Evolutionary conservation across 1,284 basidiomycete species (phyloP).

Genomic region (Cryptococcus hybrid): DNA sequence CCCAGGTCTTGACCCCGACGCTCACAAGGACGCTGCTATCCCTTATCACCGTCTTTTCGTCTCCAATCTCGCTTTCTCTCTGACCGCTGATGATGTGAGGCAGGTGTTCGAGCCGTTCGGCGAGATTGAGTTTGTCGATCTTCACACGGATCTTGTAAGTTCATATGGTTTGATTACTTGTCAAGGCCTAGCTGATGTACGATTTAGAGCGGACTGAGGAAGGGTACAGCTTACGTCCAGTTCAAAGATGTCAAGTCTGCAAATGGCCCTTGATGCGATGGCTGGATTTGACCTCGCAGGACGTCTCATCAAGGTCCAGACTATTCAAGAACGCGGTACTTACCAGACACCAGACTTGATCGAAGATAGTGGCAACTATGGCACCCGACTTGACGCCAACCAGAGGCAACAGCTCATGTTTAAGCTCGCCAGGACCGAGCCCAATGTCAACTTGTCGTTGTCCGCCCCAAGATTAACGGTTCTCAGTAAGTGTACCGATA

Average conservation of each 20-base stretch:
- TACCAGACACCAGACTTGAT: constrained; percentile 21
- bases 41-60: constrained; percentile 80
- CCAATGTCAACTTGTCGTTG: constrained; percentile 12
- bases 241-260: constrained; percentile 88
- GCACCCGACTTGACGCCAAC: constrained; percentile 84
- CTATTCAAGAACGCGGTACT: constrained; percentile 73
- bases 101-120: constrained; percentile 99
- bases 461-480: constrained; percentile 7
- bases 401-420: constrained; percentile 98
- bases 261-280: constrained; percentile 97
- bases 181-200: constrained; percentile 44
- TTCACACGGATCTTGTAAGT: constrained; percentile 71
- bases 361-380: constrained; percentile 45
- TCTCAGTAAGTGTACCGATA: neutral
- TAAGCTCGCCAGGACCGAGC: constrained; percentile 79
- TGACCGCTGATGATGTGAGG: constrained; percentile 92
- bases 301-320: constrained; percentile 80
- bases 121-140: constrained; percentile 94
- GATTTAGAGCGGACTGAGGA: constrained; percentile 76
- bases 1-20: constrained; percentile 46
- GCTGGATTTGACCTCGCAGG: constrained; percentile 97
- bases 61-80: constrained; percentile 92
- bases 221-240: constrained; percentile 98
- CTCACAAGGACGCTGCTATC: constrained; percentile 49
- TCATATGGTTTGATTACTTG: neutral